These are phyloP conservation scores for Cochliopodium minus DNA, from an alignment of 208 protist genomes.

Conservation along the genomic window DNA sequence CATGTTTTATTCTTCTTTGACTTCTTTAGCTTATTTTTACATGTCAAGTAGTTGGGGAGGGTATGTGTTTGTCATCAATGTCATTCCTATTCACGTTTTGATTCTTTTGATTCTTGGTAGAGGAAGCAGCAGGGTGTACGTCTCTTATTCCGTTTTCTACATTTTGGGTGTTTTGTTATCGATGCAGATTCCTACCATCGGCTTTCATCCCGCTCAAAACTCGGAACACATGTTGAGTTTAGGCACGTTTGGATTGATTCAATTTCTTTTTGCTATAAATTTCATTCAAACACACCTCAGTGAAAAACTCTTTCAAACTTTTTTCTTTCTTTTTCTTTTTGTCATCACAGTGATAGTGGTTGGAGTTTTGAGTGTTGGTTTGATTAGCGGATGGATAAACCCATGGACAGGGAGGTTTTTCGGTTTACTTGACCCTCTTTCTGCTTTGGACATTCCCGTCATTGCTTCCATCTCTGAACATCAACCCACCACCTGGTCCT, in stretches of 20 bases:
- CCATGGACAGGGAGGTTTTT: slow-evolving; percentile 68
- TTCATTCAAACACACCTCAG: background rate
- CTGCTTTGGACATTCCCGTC: slow-evolving; percentile 72
- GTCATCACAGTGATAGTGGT: background rate
- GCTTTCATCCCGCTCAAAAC: slow-evolving; percentile 68
- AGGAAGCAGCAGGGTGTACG: slow-evolving; percentile 62
- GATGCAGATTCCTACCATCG: slow-evolving; percentile 76
- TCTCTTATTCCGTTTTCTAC: slow-evolving; percentile 78
- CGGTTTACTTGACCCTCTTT: slow-evolving; percentile 65
- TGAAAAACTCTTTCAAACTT: background rate
- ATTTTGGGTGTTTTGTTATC: slow-evolving; percentile 71
- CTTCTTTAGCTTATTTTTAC: slow-evolving; percentile 55
- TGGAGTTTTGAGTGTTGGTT: background rate
- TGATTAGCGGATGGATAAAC: slow-evolving; percentile 36
- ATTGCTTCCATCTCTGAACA: slow-evolving; percentile 79
- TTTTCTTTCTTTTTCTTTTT: background rate
- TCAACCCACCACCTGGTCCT: slow-evolving; percentile 70
- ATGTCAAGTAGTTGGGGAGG: slow-evolving; percentile 85
- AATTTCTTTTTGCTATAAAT: background rate
- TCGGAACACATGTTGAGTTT: slow-evolving; percentile 77
- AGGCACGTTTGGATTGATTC: slow-evolving; percentile 41
- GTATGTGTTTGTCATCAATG: slow-evolving; percentile 93
- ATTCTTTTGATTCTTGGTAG: slow-evolving; percentile 47
- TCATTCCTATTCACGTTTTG: slow-evolving; percentile 76
- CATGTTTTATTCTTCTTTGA: slow-evolving; percentile 42